Evolutionary conservation across 352 stramenopile genomes (phyloP).

Genomic region (Peronospora belbahrii): DNA sequence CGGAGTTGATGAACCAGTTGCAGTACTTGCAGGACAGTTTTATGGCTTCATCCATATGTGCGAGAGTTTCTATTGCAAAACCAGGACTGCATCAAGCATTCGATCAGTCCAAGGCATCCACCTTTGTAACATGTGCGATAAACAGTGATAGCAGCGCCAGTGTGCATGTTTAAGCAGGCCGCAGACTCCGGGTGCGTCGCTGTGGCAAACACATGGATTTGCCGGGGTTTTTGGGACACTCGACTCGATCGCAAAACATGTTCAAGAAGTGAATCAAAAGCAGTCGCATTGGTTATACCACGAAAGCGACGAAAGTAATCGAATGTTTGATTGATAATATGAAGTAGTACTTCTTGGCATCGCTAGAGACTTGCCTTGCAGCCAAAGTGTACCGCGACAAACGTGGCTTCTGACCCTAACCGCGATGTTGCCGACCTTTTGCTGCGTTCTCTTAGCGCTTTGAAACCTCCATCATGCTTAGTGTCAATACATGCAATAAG

Average conservation of each 20-base stretch:
- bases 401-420: conserved; percentile 16
- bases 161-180: too few species aligned
- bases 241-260: too few species aligned
- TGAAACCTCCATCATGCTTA: background rate
- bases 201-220: too few species aligned
- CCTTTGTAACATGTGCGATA: background rate
- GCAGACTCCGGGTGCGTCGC: too few species aligned
- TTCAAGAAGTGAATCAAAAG: too few species aligned
- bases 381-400: conserved; percentile 7
- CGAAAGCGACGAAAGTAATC: too few species aligned
- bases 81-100: conserved; percentile 11
- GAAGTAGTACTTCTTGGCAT: background rate
- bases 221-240: too few species aligned
- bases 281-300: too few species aligned
- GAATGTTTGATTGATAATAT: background rate
- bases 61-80: conserved; percentile 10
- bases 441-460: conserved; percentile 1
- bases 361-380: conserved; percentile 20
- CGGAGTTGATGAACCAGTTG: background rate
- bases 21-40: conserved; percentile 1
- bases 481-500: background rate
- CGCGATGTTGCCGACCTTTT: conserved; percentile 17
- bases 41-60: conserved; percentile 4
- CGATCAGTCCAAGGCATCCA: background rate
- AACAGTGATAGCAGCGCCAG: background rate